Evolutionary conservation across 179 eudicot genomes (phyloP), one percentile per base, ranked within the genome.

Genomic region (Spinacia oleracea): DNA sequence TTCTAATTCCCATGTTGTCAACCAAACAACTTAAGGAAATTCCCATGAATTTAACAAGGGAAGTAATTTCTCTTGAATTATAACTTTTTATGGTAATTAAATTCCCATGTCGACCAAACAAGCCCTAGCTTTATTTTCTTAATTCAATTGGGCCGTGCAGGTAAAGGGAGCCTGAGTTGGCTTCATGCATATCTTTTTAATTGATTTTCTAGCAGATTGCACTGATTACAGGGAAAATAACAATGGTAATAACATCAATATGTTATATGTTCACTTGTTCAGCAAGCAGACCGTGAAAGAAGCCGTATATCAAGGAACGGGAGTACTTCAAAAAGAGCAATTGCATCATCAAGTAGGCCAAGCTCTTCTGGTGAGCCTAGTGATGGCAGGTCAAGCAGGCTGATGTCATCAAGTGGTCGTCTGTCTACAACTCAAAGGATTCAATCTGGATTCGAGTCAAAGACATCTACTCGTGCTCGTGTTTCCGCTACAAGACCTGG

Each of bases 351-450:
- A 77, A 81, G 87, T 82, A 84, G 88, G 81, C 94, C 91, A 45
- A 85, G 91, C 86, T 88, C 94, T 29, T 89, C 94, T 9, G 87
- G 86, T 68, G 93, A 85, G 77, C 89, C 87, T 15, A 83, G 79
- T 70, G 90, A 89, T 40, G 64, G 86, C 45, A 87, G 90, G 69
- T 81, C 88, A 16, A 77, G 89, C 80, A 83, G 87, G 71, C 72
- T 89, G 78, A 43, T 84, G 77, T 83, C 93, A 20, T 71, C 84
- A 59, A 85, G 86, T 73, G 91, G 85, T 56, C 92, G 89, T n/a
- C 75, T 84, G 45, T 88, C 92, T 46, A 81, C 90, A 27, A 78
- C 86, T n/a, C 89, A 89, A 69, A 90, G 89, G 80, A 76, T 85
- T 67, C 94, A 86, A 55, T 89, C 90, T 5, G 89, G 91, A 56